Conservation (phyloP, 257 asterid species). For the Lycium ferocissimum region DNA sequence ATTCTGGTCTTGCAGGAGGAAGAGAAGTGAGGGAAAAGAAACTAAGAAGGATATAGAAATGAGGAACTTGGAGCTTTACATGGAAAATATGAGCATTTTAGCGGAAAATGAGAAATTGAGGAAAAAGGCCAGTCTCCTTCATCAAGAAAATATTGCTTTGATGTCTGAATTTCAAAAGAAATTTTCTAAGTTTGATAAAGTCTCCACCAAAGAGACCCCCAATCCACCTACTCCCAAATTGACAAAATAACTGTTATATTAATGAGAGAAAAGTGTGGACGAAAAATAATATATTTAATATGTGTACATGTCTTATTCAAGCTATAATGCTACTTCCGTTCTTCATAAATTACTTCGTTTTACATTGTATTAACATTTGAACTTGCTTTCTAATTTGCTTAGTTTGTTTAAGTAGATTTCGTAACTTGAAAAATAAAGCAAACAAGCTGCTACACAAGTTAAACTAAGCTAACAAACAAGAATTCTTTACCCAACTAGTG, state of each 20-base stretch:
- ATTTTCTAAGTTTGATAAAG: constrained; percentile 30
- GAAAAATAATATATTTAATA: constrained; percentile 28
- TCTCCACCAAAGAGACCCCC: constrained; percentile 29
- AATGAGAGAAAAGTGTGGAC: constrained; percentile 16
- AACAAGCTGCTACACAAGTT: background rate
- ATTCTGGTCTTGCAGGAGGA: constrained; percentile 38
- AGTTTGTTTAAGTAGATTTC: background rate
- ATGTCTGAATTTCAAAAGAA: constrained; percentile 53
- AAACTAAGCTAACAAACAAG: background rate
- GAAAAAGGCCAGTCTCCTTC: constrained; percentile 61
- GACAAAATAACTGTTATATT: constrained; percentile 26
- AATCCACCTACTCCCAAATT: background rate
- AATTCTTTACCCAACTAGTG: too few relatives aligned
- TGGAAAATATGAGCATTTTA: constrained; percentile 71
- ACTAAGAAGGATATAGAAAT: constrained; percentile 47
- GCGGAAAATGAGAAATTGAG: constrained; percentile 71
- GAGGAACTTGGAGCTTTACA: constrained; percentile 72
- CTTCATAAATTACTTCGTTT: constrained; percentile 12
- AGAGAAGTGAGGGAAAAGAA: constrained; percentile 39
- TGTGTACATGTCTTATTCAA: constrained; percentile 8
- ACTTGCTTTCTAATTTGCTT: background rate
- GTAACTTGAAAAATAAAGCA: background rate
- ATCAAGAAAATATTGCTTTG: constrained; percentile 69
- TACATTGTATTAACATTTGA: background rate
- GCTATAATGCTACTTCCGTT: constrained; percentile 7